Conservation (phyloP, 1,284 basidiomycete species). For the Binderoboletus segoi region DNA sequence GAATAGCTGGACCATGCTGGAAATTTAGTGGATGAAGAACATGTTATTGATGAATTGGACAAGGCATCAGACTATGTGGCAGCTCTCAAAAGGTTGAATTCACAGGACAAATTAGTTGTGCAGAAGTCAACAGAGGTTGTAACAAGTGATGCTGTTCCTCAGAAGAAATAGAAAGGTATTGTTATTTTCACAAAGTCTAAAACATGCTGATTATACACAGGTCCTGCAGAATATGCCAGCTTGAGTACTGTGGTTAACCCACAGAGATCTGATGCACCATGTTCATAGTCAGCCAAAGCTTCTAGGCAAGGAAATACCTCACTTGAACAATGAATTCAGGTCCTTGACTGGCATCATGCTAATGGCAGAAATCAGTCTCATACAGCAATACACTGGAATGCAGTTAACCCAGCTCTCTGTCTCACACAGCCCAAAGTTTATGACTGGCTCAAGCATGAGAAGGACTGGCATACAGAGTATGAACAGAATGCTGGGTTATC, state of each 20-base stretch:
- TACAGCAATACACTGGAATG: neutral
- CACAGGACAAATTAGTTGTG: neutral
- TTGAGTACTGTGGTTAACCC: too few species aligned
- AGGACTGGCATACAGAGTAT: neutral
- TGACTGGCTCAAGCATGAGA: neutral
- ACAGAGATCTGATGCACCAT: too few species aligned
- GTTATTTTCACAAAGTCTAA: neutral
- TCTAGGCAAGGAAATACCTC: too few species aligned
- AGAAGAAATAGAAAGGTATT: constrained; percentile 8
- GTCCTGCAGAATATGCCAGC: too few species aligned
- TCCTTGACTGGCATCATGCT: constrained; percentile 2
- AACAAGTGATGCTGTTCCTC: neutral
- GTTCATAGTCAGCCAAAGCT: too few species aligned
- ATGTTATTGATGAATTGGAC: constrained; percentile 1
- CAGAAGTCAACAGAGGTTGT: neutral
- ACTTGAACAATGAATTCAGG: neutral
- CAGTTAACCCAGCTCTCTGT: neutral
- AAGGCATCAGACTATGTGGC: neutral
- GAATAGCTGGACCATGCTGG: constrained; percentile 3
- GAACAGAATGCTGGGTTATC: neutral
- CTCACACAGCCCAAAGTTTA: neutral
- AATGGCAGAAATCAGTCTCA: neutral
- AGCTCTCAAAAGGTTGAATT: neutral
- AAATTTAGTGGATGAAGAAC: constrained; percentile 12
- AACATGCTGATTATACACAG: neutral